Percentiles rank a stretch among this genome's conserved stretches.
Conservation (phyloP, 2,329 filamentous ascomycete species). For the Chrysosporium queenslandicum region DNA sequence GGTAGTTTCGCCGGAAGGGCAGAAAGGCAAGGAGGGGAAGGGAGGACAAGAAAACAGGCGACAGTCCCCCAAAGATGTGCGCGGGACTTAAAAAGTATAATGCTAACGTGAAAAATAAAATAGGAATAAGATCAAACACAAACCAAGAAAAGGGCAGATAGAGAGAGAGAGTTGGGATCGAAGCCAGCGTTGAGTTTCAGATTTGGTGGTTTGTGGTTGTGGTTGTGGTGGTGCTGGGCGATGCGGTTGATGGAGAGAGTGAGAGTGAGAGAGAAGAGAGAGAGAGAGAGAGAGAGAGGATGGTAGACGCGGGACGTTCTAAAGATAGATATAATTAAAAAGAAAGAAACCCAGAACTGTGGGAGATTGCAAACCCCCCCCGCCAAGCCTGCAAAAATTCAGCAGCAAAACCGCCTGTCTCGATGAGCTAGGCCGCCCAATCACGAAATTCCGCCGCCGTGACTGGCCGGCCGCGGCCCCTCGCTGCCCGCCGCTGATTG, state of each 20-base stretch:
- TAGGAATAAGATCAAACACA: neutral
- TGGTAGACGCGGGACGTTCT: conserved; percentile 13
- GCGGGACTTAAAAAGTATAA: no score
- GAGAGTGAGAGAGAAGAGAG: neutral
- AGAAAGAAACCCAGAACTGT: conserved; percentile 6
- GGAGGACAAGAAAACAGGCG: no score
- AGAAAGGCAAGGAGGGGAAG: neutral
- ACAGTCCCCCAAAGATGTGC: no score
- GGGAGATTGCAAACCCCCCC: conserved; percentile 4
- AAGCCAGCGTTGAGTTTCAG: neutral
- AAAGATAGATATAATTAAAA: conserved; percentile 14
- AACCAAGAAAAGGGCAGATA: no score
- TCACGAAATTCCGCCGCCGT: neutral
- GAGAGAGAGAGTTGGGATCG: neutral
- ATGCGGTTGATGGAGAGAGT: neutral
- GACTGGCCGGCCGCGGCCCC: neutral
- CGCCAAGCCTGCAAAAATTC: neutral
- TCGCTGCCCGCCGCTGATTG: neutral
- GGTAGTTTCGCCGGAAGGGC: no score
- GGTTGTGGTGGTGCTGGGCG: neutral
- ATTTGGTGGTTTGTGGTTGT: neutral
- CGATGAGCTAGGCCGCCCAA: neutral
- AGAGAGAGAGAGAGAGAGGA: neutral
- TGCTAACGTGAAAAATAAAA: no score
- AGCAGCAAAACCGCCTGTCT: neutral